Evolutionary conservation across 768 basidiomycete species (phyloP), one percentile per base, ranked within the genome.

Genomic region (Suillus variegatus): DNA sequence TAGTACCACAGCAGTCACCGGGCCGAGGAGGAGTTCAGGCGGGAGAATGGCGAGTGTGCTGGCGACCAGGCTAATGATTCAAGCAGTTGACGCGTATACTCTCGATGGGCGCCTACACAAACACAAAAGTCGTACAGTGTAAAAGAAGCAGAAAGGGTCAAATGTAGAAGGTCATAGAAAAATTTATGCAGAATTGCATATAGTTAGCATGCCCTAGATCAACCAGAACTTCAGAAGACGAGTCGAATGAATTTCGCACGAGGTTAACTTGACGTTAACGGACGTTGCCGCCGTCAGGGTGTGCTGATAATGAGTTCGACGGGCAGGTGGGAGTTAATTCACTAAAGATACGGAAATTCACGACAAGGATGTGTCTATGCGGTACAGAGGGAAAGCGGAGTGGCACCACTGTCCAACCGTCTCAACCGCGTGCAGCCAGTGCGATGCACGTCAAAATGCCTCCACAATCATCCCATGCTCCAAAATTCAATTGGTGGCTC

Each of bases 11-110:
- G 77, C 74, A 35, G 79, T 74, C 32, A 32, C 32, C 69, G 10
- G 36, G 36, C 36, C 70, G 28, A 76, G 73, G 20, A 81, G 54
- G 52, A 80, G 71, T 65, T 81, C 80, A 55, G 69, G 57, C 7
- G 79, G 80, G 32, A 80, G 67, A 44, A 49, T 3, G 22, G 61
- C n/a, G 22, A 9, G 18, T 16, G 16, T 28, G 6, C 40, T 20
- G 40, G 40, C 35, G 20, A 63, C 20, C 16, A 32, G n/a, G 25
- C 28, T 55, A 32, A 65, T 22, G 10, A 28, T 41, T 36, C 36
- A 36, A 36, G 36, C 36, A 38, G 32, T 32, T 32, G 32, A 32
- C 32, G 32, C 32, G 32, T 10, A 10, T 51, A 25, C 25, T 51
- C 25, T 51, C 20, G 32, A n/a, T 43, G 18, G 25, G 25, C 57